phyloP scores from a whole-genome alignment of 768 basidiomycete species.

The Boletus vinaceobasis region DNA sequence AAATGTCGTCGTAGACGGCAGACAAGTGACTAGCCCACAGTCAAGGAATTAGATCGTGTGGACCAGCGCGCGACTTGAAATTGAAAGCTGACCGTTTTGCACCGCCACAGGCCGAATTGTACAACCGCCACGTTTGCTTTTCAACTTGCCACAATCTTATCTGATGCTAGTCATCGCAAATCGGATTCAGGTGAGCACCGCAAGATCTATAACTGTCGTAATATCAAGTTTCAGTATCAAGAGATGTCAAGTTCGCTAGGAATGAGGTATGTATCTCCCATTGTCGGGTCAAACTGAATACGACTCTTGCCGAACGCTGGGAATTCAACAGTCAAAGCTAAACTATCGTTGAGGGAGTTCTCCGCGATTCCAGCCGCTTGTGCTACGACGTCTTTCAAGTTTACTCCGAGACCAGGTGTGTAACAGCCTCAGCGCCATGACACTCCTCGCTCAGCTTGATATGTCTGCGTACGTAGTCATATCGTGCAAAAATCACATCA shows the following conservation, averaged over 20 bases:
- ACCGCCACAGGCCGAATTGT: conserved; percentile 13
- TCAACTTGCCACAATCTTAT: conserved; percentile 1
- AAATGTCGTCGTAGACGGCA: not conserved
- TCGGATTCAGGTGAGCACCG: not conserved
- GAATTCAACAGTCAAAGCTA: no score
- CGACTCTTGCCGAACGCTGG: not conserved
- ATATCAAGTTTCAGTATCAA: not conserved
- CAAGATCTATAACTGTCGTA: not conserved
- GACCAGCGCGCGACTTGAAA: not conserved
- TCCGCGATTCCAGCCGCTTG: not conserved
- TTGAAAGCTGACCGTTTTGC: not conserved
- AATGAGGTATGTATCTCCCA: not conserved
- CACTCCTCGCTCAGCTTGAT: conserved; percentile 2
- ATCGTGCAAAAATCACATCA: conserved; percentile 1
- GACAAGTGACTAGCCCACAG: not conserved
- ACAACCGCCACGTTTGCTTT: conserved; percentile 15
- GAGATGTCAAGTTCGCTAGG: not conserved
- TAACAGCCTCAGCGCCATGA: not conserved
- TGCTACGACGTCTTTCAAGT: not conserved
- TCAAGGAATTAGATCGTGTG: not conserved
- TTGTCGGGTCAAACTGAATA: not conserved
- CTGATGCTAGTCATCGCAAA: not conserved
- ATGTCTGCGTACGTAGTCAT: conserved; percentile 9
- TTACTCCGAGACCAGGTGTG: not conserved
- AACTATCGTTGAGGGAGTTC: no score